Conservation (phyloP, 1,284 basidiomycete species). For the Leccinum cinnamomeum region DNA sequence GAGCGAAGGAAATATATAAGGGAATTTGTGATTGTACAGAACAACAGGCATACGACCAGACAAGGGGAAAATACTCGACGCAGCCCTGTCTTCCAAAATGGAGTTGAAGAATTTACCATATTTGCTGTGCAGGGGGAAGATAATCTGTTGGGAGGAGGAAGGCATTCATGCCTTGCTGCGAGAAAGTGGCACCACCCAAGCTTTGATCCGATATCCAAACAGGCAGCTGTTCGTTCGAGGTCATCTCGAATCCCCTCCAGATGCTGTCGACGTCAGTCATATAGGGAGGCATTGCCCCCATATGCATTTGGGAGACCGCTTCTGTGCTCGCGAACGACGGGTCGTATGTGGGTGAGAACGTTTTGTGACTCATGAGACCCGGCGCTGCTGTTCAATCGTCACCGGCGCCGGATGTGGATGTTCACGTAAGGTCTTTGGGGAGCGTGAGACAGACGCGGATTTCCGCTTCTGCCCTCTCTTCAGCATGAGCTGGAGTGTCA, state of each 20-base stretch:
- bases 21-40: conserved; percentile 26
- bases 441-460: conserved; percentile 53
- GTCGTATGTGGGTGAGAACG: conserved; percentile 39
- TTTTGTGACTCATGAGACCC: conserved; percentile 27
- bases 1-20: conserved; percentile 22
- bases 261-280: conserved; percentile 66
- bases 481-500: conserved; percentile 85
- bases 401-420: conserved; percentile 43
- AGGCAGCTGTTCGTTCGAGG: conserved; percentile 73
- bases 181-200: conserved; percentile 69
- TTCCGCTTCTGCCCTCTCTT: conserved; percentile 76
- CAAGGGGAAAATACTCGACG: conserved; percentile 21
- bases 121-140: conserved; percentile 65
- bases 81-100: conserved; percentile 4
- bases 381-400: conserved; percentile 33
- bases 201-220: conserved; percentile 83
- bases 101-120: conserved; percentile 49
- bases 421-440: conserved; percentile 56
- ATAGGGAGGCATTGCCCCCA: conserved; percentile 37
- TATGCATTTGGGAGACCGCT: conserved; percentile 37
- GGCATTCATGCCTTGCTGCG: conserved; percentile 79
- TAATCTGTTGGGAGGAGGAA: conserved; percentile 74
- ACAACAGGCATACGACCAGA: conserved; percentile 22
- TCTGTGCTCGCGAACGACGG: conserved; percentile 49
- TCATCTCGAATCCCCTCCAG: conserved; percentile 70